Base-by-base conservation (phyloP, 257 asterid genomes). In the Petrea volubilis region DNA sequence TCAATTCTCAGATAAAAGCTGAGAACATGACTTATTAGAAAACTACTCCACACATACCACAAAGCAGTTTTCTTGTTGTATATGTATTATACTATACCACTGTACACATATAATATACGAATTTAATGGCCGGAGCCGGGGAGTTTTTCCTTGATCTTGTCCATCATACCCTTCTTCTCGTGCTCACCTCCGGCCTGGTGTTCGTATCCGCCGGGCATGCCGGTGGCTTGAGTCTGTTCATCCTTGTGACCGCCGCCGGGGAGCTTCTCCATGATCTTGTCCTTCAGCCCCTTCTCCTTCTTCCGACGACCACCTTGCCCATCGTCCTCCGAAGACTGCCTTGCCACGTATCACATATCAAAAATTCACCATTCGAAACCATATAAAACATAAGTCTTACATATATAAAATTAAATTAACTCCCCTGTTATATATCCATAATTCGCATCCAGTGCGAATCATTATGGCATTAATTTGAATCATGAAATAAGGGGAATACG, bases 161-260 rank as follows among this genome's bases (percentile, higher is more conserved):
- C 96, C 87, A 88, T 64, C 47, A 88, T 27, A 6, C 96, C 97
- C 64, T 90, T 90, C 89, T 92, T 90, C 89, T 92, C 93, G 0
- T 50, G 90, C 65, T 40, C 64, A 10, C 69, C 53, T 72, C 78
- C 23, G 46, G 40, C 40, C 3, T 70, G 92, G 15, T 77, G 75
- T 2, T 59, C 68, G 7, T 40, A 69, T n/a, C 50, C 74, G 33
- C 28, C 51, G 23, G 3, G 33, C 6, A 25, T 4, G 15, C 65
- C 49, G 28, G 53, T 25, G 33, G 74, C 60, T 17, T 67, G 57
- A 13, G 49, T 2, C 38, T 33, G 81, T 0, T 80, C 83, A 13
- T 76, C 85, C 77, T 44, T 82, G 73, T 77, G 84, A 18, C 87
- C 84, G 0, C 91, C 87, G 15, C 81, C 79, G 0, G 85, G 84